Evolutionary conservation across 2,329 filamentous ascomycete species (phyloP), one percentile per base, ranked within the genome.

Genomic region (Hypocrella siamensis): DNA sequence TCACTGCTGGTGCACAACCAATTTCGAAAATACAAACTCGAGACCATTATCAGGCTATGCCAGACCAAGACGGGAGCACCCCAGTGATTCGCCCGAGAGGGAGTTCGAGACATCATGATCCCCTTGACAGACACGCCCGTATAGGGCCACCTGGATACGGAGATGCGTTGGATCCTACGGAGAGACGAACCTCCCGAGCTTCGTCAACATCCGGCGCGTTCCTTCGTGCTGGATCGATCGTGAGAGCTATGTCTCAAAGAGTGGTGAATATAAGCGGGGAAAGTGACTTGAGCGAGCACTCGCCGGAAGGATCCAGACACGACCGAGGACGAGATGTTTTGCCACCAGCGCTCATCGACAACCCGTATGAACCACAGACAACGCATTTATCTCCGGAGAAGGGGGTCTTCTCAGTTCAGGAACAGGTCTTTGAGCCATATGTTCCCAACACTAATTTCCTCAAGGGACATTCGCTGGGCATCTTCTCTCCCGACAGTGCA

Each of bases 211-310:
- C 71, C 9, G 70, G 69, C 17, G 77, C 79, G 14, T 53, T 86
- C 32, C 70, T 67, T 17, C 66, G 74, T 42, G 79, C 80, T 38
- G 72, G 79, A 28, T 82, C 79, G 7, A 82, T 85, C 44, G 72
- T 86, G 54, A 71, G 79, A 41, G 74, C 74, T 38, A 93, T 98
- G 75, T 96, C 92, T 19, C 86, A 94, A 58, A 83, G 90, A 61
- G 86, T 98, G 34, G 90, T 98, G 47, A 96, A 96, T 48, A 71
- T 98, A 45, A 93, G 85, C 56, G 93, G 93, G 49, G 90, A 96
- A 46, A 79, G 78, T 4, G 83, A 94, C 44, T 60, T 82, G 15
- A 65, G 86, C 12, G 84, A 93, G 50, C 75, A 79, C 42, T 75
- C 59, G 43, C 60, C 70, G 18, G 63, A 66, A 36, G 56, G 41